phyloP scores from a whole-genome alignment of 1,284 basidiomycete species.

The Cryptococcus amylolentus region DNA sequence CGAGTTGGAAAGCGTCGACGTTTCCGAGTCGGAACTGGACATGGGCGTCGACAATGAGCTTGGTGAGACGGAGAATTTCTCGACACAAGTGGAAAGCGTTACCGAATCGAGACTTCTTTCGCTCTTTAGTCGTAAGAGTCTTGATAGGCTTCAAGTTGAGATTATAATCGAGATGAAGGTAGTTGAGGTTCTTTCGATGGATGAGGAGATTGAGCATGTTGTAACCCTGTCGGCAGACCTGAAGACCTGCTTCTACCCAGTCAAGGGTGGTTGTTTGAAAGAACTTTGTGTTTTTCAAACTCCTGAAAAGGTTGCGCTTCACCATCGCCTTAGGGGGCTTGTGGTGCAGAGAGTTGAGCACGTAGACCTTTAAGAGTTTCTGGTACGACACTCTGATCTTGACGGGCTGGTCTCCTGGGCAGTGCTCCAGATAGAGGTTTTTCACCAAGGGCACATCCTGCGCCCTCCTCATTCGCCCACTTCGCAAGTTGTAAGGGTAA shows the following conservation, averaged over 20 bases:
- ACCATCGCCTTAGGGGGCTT: constrained; percentile 92
- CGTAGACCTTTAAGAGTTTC: constrained; percentile 94
- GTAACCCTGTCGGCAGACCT: constrained; percentile 97
- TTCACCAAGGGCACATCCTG: constrained; percentile 96
- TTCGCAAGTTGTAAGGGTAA: constrained; percentile 89
- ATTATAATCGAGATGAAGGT: constrained; percentile 58
- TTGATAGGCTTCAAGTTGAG: constrained; percentile 81
- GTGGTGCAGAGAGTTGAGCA: constrained; percentile 88
- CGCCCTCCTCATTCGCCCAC: constrained; percentile 86
- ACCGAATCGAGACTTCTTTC: constrained; percentile 99
- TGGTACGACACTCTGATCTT: constrained; percentile 99
- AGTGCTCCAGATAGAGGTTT: constrained; percentile 97
- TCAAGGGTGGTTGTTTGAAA: constrained; percentile 97
- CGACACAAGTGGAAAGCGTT: constrained; percentile 97
- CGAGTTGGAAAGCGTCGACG: constrained; percentile 98
- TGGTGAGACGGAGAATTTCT: constrained; percentile 94
- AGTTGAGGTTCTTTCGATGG: constrained; percentile 99
- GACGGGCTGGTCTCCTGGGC: constrained; percentile 90
- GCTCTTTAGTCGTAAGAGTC: constrained; percentile 98
- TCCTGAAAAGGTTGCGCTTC: constrained; percentile 94
- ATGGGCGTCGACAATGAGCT: constrained; percentile 97
- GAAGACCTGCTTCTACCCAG: constrained; percentile 98
- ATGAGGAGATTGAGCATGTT: constrained; percentile 99
- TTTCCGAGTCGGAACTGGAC: constrained; percentile 98
- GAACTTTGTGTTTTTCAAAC: constrained; percentile 97